Conservation (phyloP, 1,284 basidiomycete genomes). For the Naganishia sp. region DNA sequence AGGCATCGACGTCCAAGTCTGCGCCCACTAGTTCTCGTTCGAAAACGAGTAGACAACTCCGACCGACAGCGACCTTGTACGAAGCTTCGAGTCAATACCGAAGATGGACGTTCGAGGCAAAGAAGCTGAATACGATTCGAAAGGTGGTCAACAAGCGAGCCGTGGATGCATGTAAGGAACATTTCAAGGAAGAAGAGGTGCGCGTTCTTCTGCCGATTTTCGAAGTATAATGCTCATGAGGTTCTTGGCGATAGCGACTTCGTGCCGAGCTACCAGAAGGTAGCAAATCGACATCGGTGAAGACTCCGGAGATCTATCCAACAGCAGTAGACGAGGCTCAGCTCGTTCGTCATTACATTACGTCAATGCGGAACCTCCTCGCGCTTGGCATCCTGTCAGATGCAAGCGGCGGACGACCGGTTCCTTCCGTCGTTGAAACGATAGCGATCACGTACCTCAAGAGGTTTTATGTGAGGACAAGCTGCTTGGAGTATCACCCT, state of each 20-base stretch:
- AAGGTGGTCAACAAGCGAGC: constrained; percentile 27
- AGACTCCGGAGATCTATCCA: constrained; percentile 60
- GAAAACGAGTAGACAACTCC: constrained; percentile 13
- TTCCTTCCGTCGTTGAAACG: constrained; percentile 88
- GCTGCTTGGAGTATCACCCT: constrained; percentile 99
- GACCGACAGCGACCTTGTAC: constrained; percentile 29
- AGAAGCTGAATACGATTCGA: constrained; percentile 27
- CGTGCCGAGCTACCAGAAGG: constrained; percentile 10
- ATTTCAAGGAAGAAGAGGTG: constrained; percentile 32
- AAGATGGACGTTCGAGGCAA: constrained; percentile 29
- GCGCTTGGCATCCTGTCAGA: constrained; percentile 48
- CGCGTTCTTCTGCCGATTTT: neutral
- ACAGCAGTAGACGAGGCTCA: constrained; percentile 79
- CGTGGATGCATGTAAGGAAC: constrained; percentile 21
- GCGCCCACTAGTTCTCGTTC: constrained; percentile 1
- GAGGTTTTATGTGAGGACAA: constrained; percentile 95
- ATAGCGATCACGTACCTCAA: constrained; percentile 91
- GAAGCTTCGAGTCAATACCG: constrained; percentile 33
- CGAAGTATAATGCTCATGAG: neutral
- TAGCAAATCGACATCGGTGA: constrained; percentile 38
- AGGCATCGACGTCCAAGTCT: neutral
- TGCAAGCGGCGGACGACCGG: constrained; percentile 53
- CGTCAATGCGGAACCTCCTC: constrained; percentile 84
- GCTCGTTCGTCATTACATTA: constrained; percentile 85
- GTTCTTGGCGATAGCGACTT: constrained; percentile 4